Evolutionary conservation across 176 grass and related monocot species (phyloP).

Genomic region (Pharus latifolius): DNA sequence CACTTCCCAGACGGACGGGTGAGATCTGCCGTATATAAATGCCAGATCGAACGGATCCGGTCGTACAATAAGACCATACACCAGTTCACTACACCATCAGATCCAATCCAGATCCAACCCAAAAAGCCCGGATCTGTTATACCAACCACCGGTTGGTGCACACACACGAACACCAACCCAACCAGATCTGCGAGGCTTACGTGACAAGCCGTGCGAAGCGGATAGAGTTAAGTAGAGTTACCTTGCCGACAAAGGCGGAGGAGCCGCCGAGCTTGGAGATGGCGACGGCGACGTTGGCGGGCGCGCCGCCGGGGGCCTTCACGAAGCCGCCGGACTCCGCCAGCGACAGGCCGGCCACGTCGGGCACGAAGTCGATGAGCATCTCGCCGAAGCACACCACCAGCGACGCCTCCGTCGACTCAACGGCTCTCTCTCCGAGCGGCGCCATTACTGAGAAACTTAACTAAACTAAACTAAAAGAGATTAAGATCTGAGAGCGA

Average conservation of each 20-base stretch:
- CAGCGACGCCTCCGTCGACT: not conserved
- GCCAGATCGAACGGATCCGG: too few relatives aligned
- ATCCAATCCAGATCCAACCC: not conserved
- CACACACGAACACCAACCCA: too few relatives aligned
- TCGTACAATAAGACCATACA: too few relatives aligned
- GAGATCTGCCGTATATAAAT: too few relatives aligned
- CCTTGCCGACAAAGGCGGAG: constrained; percentile 87
- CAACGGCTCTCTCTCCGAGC: constrained; percentile 6
- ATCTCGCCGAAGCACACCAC: constrained; percentile 88
- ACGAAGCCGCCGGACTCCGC: constrained; percentile 78
- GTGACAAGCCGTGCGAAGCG: too few relatives aligned
- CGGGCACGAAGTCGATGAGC: constrained; percentile 84
- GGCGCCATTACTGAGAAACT: constrained; percentile 21
- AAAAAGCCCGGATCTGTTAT: too few relatives aligned
- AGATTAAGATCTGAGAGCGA: constrained; percentile 19
- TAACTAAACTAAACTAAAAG: not conserved
- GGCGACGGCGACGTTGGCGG: constrained; percentile 80
- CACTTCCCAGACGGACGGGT: too few relatives aligned
- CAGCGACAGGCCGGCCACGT: constrained; percentile 65
- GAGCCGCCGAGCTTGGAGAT: constrained; percentile 67
- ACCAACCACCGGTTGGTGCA: too few relatives aligned
- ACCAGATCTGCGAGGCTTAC: too few relatives aligned
- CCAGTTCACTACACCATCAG: too few relatives aligned
- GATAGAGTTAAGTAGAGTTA: too few relatives aligned
- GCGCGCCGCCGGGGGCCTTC: constrained; percentile 75